Evolutionary conservation across 768 basidiomycete genomes (phyloP), one percentile per base, ranked within the genome.

Genomic region (Suillus variegatus): DNA sequence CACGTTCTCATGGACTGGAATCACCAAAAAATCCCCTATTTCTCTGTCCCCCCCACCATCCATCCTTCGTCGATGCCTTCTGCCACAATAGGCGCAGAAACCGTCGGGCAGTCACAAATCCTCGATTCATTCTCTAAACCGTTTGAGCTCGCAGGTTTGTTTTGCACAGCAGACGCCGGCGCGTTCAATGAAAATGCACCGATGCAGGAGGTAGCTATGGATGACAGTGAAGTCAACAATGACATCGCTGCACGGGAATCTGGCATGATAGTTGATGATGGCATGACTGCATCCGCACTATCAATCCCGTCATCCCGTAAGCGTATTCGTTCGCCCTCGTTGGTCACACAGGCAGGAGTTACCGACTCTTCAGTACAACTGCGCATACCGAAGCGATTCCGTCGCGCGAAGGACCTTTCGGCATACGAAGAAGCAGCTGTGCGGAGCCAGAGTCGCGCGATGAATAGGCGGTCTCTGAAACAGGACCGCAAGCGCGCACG

Each of bases 1-100:
- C 87, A 90, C 16, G 84, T 98, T 28, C 77, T 98, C 1, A 86
- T 82, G 58, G 95, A 99, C 74, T 99, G 97, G 96, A 98, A 98
- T 71, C 88, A 93, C 64, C 95, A 97, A 75, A 97, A 94, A 73
- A 97, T 98, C 13, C 91, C 93, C 0, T 99, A 93, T 78, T 93
- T 84, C 79, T 93, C 94, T 5, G 74, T 80, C 2, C 94, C 95
- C 10, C 95, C 97, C 0, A 72, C 81, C 9, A 74, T 93, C 2
- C 94, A 96, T 74, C 90, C 93, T 0, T 93, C 93, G 1, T 82
- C 86, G 40, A 82, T 94, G 64, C 90, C 92, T 6, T 78, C 83
- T 0, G 78, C 73, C 14, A 88, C 89, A 0, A 87, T 88, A 9
- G 92, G 91, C 25, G 92, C 90, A 16, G 93, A 94, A 71, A 86